phyloP scores from a whole-genome alignment of 2,329 filamentous ascomycete genomes.

The Fusarium secorum region DNA sequence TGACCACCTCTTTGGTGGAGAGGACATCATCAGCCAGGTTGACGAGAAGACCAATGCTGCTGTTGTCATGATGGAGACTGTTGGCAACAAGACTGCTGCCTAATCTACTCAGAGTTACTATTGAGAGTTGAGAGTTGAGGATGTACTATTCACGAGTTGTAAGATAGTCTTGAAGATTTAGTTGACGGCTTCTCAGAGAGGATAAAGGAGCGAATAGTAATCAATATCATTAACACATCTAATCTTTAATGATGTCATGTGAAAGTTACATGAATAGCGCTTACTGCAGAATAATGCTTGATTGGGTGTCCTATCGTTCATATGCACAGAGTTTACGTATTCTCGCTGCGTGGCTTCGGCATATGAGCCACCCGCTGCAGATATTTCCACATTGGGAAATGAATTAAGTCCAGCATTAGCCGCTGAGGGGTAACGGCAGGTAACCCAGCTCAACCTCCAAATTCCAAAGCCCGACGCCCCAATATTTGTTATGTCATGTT shows the following conservation, averaged over 20 bases:
- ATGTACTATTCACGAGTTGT: not conserved
- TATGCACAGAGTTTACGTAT: not conserved
- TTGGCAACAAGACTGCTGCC: not conserved
- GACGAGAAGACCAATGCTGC: constrained; percentile 22
- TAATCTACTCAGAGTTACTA: not conserved
- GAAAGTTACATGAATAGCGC: not conserved
- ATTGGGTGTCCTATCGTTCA: not conserved
- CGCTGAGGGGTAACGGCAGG: constrained; percentile 18
- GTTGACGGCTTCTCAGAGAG: not conserved
- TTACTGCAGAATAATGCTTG: not conserved
- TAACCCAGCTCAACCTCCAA: not conserved
- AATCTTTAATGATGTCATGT: not conserved
- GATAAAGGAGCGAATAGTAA: not conserved
- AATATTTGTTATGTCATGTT: not conserved
- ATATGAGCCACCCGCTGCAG: not conserved
- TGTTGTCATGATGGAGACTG: constrained; percentile 14
- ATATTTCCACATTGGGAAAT: not conserved
- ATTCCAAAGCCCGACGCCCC: constrained; percentile 2
- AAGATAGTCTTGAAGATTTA: not conserved
- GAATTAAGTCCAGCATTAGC: not conserved
- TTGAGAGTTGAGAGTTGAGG: not conserved
- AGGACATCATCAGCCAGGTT: constrained; percentile 14
- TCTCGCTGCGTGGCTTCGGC: not conserved
- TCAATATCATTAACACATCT: not conserved
- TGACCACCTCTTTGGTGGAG: constrained; percentile 42